These are phyloP conservation scores for Letharia lupina DNA, from an alignment of 495 filamentous ascomycete species.

Conservation along the genomic window DNA sequence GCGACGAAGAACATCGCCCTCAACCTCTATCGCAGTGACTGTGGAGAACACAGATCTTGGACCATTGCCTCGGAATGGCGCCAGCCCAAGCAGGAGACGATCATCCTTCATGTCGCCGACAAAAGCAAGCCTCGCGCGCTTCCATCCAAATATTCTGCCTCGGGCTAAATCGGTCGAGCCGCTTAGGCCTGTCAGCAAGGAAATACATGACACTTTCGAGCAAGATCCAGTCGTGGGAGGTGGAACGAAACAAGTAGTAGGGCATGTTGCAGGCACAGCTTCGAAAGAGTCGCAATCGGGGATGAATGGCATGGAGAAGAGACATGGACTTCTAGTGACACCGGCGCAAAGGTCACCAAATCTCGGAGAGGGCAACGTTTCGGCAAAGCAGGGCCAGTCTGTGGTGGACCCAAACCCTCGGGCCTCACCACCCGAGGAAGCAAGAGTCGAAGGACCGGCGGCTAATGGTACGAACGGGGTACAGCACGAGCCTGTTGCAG, in stretches of 20 bases:
- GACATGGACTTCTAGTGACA: background rate
- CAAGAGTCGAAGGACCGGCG: background rate
- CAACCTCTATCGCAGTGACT: conserved; percentile 29
- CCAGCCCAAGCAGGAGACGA: conserved; percentile 29
- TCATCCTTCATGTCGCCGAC: conserved; percentile 61
- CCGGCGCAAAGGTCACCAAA: conserved; percentile 8
- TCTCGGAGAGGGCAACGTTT: background rate
- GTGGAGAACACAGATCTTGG: conserved; percentile 29
- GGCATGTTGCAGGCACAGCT: background rate
- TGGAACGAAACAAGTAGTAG: background rate
- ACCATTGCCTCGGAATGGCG: conserved; percentile 26
- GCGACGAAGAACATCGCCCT: conserved; percentile 51
- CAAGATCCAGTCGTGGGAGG: background rate
- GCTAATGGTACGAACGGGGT: background rate
- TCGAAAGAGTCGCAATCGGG: background rate
- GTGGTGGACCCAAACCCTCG: background rate
- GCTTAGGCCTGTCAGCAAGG: conserved; percentile 16
- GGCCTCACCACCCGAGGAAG: conserved; percentile 5
- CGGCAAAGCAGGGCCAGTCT: background rate
- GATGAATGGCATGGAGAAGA: background rate
- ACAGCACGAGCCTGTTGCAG: background rate
- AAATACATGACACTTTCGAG: background rate
- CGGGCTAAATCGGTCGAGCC: conserved; percentile 37
- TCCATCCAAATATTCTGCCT: conserved; percentile 51
- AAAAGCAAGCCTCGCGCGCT: conserved; percentile 53